Evolutionary conservation across 2,329 filamentous ascomycete genomes (phyloP).

Genomic region (Clathrospora elynae): DNA sequence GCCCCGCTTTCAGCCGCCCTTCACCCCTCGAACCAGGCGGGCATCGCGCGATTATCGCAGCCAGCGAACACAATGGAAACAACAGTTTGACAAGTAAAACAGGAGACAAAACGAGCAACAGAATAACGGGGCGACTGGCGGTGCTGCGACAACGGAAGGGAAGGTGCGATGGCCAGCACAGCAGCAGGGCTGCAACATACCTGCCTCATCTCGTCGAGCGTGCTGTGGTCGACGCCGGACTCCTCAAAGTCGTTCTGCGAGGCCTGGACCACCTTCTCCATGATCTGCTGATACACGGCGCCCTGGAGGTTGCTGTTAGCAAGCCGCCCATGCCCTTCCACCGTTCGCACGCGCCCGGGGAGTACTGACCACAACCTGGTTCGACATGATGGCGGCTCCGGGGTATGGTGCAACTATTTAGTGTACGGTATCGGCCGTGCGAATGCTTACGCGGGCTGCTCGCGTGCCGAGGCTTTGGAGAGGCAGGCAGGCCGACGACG

Average conservation of each 20-base stretch:
- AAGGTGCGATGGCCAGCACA: conserved; percentile 20
- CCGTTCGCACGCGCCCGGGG: conserved; percentile 25
- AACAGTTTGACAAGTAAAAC: conserved; percentile 17
- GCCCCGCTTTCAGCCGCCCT: conserved; percentile 52
- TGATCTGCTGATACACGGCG: conserved; percentile 85
- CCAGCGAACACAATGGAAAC: conserved; percentile 22
- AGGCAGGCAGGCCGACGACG: conserved; percentile 36
- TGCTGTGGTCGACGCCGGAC: conserved; percentile 85
- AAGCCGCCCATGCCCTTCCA: conserved; percentile 18
- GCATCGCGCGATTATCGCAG: conserved; percentile 25
- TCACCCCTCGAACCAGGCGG: conserved; percentile 35
- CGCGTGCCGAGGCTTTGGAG: conserved; percentile 24
- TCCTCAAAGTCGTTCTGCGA: conserved; percentile 97
- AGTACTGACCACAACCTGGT: conserved; percentile 48
- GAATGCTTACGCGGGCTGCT: conserved; percentile 28
- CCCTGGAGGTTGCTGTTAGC: conserved; percentile 58
- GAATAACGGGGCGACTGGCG: conserved; percentile 5
- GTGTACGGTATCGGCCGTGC: conserved; percentile 18
- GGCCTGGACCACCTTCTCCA: conserved; percentile 67
- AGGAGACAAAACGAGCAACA: conserved; percentile 9
- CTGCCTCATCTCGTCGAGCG: conserved; percentile 83
- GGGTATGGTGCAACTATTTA: conserved; percentile 26
- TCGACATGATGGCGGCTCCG: conserved; percentile 42
- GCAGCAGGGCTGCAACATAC: conserved; percentile 62
- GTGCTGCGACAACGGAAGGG: conserved; percentile 19